Conservation (phyloP, 164 flowering plant species). For the Macadamia tetraphylla region DNA sequence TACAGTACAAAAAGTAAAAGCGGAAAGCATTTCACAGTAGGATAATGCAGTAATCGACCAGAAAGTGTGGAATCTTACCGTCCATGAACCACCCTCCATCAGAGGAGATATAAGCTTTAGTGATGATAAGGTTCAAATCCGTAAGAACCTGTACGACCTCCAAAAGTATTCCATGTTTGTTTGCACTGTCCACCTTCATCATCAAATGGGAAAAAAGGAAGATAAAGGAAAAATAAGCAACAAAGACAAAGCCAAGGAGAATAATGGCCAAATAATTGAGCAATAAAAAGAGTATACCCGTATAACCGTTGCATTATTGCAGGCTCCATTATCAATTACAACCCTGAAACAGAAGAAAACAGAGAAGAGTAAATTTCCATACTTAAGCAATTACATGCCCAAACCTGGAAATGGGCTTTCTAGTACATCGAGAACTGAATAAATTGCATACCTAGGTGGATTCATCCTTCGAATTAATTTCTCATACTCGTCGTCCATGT, state of each 20-base stretch:
- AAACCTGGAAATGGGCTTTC: not conserved
- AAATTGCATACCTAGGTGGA: conserved; percentile 62
- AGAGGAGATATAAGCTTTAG: conserved; percentile 85
- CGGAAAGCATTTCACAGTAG: too few species aligned
- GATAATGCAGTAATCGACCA: not conserved
- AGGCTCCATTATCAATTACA: conserved; percentile 80
- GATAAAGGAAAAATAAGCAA: conserved; percentile 1
- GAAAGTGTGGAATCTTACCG: conserved; percentile 36
- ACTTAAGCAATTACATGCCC: not conserved
- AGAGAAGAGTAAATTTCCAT: conserved; percentile 10
- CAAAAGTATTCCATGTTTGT: conserved; percentile 72
- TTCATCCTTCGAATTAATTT: conserved; percentile 79
- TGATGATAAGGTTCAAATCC: conserved; percentile 74
- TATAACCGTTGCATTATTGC: conserved; percentile 79
- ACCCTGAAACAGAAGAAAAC: conserved; percentile 43
- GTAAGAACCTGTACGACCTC: conserved; percentile 89
- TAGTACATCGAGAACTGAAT: not conserved
- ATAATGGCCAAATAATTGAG: not conserved
- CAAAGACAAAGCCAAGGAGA: not conserved
- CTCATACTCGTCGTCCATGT: conserved; percentile 87
- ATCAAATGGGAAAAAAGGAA: conserved; percentile 4
- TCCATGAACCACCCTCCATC: conserved; percentile 99
- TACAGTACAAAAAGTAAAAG: not conserved
- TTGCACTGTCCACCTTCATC: conserved; percentile 86
- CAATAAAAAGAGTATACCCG: conserved; percentile 34